Base-by-base conservation (phyloP, 2,329 filamentous ascomycete genomes). In the Calonectria leucothoes region DNA sequence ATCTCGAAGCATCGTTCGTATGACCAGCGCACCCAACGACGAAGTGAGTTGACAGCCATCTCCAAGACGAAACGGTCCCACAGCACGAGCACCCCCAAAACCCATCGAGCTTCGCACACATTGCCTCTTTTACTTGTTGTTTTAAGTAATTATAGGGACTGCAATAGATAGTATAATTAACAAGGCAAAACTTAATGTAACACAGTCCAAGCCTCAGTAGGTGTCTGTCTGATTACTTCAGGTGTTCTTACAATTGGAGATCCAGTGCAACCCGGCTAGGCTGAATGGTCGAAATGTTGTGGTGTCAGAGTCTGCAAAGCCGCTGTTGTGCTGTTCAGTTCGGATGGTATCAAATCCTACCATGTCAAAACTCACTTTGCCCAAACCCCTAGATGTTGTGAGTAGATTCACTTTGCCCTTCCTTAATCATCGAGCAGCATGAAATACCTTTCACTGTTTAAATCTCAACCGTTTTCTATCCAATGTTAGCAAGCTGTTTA, bases 231-330 rank as follows among this genome's bases (percentile, higher is more conserved):
- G n/a, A n/a, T n/a, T n/a, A n/a, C n/a, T n/a, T n/a, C n/a, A n/a
- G n/a, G n/a, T n/a, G n/a, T 20, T 15, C 69, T 59, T 48, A 75
- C 76, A 78, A 76, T 51, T 71, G 5, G 0, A 77, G 15, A 14
- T 76, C 77, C 0, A 70, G 51, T 1, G 75, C 75, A 8, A 74
- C 67, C 76, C 74, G 77, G 12, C 69, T 52, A 0, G 74, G 74
- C 23, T 77, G 76, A 2, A 77, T 77, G 1, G 76, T 75, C 0
- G 75, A 77, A 1, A 77, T 65, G 3, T 77, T 75, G 0, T 75
- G 0, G 76, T 77, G 2, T 75, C 76, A 12, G 59, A 61, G 35
- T 76, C 72, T 1, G 76, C 76, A 7, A 77, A 76, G 17, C 73
- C 75, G 2, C 76, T 77, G 2, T 45, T 14, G 8, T 4, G 6